These are phyloP conservation scores for Plenodomus lindquistii DNA, from an alignment of 2,329 filamentous ascomycete species.

Conservation along the genomic window DNA sequence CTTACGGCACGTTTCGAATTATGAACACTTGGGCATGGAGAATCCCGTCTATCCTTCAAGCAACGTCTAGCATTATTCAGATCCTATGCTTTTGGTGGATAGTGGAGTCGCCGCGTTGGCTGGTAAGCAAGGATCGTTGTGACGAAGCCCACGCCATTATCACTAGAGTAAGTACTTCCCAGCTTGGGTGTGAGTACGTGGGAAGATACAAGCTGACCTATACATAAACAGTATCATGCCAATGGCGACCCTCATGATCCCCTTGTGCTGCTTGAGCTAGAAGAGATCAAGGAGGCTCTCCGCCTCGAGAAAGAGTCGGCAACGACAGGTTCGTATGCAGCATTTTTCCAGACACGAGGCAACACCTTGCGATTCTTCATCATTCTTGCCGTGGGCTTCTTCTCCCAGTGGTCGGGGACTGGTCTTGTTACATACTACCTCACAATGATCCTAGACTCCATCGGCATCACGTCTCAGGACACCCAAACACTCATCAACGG, in stretches of 20 bases:
- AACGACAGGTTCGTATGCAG: conserved; percentile 7
- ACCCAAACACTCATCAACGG: conserved; percentile 46
- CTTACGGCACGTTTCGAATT: too few relatives aligned
- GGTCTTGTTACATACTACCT: conserved; percentile 46
- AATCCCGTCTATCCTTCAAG: too few relatives aligned
- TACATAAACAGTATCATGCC: conserved; percentile 59
- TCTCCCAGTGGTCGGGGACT: conserved; percentile 48
- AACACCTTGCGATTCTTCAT: conserved; percentile 48
- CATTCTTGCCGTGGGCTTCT: conserved; percentile 41
- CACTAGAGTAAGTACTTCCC: too few relatives aligned
- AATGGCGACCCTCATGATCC: conserved; percentile 41
- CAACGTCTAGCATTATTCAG: too few relatives aligned
- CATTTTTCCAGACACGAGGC: conserved; percentile 35
- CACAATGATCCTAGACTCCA: conserved; percentile 40
- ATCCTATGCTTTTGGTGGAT: too few relatives aligned
- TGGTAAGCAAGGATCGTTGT: conserved; percentile 57
- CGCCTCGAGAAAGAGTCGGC: conserved; percentile 22
- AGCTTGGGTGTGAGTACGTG: too few relatives aligned
- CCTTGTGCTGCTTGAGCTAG: conserved; percentile 18
- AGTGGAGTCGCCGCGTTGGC: conserved; percentile 65
- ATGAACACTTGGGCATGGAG: too few relatives aligned
- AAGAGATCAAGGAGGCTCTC: conserved; percentile 17
- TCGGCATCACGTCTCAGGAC: conserved; percentile 43
- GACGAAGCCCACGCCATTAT: conserved; percentile 60
- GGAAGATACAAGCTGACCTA: too few relatives aligned